Evolutionary conservation across 768 basidiomycete species (phyloP), one percentile per base, ranked within the genome.

Genomic region (Russula lepida): DNA sequence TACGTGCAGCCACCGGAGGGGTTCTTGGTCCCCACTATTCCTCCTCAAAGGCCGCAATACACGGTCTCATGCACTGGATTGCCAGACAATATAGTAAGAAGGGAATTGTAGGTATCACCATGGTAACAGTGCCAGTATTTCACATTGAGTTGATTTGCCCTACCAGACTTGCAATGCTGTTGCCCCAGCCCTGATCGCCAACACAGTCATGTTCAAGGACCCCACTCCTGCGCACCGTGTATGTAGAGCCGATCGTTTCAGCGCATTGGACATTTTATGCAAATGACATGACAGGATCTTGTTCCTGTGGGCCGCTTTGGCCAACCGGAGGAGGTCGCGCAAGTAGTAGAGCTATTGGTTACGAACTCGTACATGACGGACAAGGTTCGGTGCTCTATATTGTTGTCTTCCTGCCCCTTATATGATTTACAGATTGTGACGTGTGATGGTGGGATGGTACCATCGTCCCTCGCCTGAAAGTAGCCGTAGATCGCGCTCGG

Each of bases 11-110:
- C 2, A 79, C 75, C 27, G 81, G 81, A 13, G 81, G 81, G 1
- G 78, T 82, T 1, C 72, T 83, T 47, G 81, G 81, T 0, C 81
- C 81, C 0, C 81, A 83, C 59, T 82, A 83, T 56, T 79, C 81
- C 6, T 81, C 79, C 0, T 81, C 81, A 0, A 83, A 83, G 61
- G 76, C 80, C 2, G 81, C 80, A 2, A 64, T 81, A 61, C 80
- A 82, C 62, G 81, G 81, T 0, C 71, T 82, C 6, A 69, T 81
- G 39, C 81, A 81, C 62, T 82, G 81, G 81, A 69, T 81, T n/a
- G 77, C 81, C 7, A 70, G 69, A 51, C 71, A 79, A 39, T 79
- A 82, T 62, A 76, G 77, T 15, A 78, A 78, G 62, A 76, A 78
- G 13, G 81, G 81, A 13, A 74, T 83, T 51, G 81, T 81, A 65